A percentile compares a stretch with the other conserved stretches of the same genome.
These are phyloP conservation scores for Polyporus arcularius DNA, from an alignment of 768 basidiomycete genomes.

Conservation along the genomic window DNA sequence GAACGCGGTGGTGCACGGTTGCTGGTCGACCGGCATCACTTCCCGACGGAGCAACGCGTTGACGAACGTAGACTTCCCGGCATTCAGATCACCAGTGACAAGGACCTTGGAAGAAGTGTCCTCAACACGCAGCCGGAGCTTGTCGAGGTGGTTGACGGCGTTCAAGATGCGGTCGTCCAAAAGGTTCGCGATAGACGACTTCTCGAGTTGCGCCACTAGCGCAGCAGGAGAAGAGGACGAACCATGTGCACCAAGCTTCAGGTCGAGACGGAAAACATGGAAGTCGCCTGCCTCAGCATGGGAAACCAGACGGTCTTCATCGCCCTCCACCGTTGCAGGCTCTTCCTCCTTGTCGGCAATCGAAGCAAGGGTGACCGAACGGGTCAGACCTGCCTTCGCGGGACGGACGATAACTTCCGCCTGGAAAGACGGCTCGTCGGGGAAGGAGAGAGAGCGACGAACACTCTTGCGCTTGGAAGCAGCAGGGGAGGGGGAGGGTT, in stretches of 20 bases:
- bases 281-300: constrained; percentile 60
- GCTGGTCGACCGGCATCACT: constrained; percentile 97
- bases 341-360: constrained; percentile 49
- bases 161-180: constrained; percentile 81
- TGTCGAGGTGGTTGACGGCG: constrained; percentile 77
- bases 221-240: constrained; percentile 61
- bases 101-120: constrained; percentile 95
- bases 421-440: constrained; percentile 72
- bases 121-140: constrained; percentile 82
- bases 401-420: constrained; percentile 66
- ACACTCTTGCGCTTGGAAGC: constrained; percentile 41
- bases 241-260: constrained; percentile 81
- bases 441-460: constrained; percentile 79
- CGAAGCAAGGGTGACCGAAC: constrained; percentile 60
- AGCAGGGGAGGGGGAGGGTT: constrained; percentile 27
- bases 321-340: constrained; percentile 28
- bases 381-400: constrained; percentile 48
- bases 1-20: constrained; percentile 96
- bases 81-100: constrained; percentile 97
- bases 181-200: constrained; percentile 88
- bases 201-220: constrained; percentile 91
- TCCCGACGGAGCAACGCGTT: constrained; percentile 90
- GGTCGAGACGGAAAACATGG: constrained; percentile 87
- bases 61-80: constrained; percentile 98
- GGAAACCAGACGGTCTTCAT: constrained; percentile 38